Percentiles rank a stretch among this genome's conserved stretches.
These are phyloP conservation scores for Penicillium coprophilum DNA, from an alignment of 495 filamentous ascomycete genomes.

Conservation along the genomic window DNA sequence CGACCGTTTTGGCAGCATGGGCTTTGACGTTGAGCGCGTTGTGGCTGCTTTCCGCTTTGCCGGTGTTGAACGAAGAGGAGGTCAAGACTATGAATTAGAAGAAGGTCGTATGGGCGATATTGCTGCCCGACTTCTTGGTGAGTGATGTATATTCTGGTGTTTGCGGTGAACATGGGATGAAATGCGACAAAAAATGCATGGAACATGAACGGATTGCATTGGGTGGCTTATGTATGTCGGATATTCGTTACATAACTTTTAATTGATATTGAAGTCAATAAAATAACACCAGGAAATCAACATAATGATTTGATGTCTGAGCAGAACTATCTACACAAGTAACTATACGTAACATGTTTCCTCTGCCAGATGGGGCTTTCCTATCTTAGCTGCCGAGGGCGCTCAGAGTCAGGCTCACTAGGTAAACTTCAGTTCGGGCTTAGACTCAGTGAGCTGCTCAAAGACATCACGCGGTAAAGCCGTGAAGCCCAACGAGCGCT, in stretches of 20 bases:
- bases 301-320: background rate
- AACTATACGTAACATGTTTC: too few species aligned
- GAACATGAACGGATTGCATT: conserved; percentile 7
- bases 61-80: conserved; percentile 73
- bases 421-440: too few species aligned
- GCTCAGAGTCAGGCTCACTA: too few species aligned
- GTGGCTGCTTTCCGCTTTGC: conserved; percentile 82
- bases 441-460: too few species aligned
- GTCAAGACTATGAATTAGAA: conserved; percentile 79
- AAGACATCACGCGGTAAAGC: too few species aligned
- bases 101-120: conserved; percentile 88
- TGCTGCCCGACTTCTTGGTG: conserved; percentile 78
- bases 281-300: background rate
- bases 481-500: too few species aligned
- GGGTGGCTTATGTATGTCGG: conserved; percentile 1
- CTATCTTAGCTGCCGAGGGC: too few species aligned
- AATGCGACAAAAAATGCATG: background rate
- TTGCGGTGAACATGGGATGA: background rate
- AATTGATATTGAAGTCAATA: background rate
- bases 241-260: background rate
- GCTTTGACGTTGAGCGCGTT: conserved; percentile 85
- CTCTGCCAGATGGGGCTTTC: too few species aligned
- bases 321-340: background rate
- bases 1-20: conserved; percentile 89
- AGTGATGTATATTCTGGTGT: conserved; percentile 46